phyloP scores from a whole-genome alignment of 2,329 filamentous ascomycete species.

The Ophiostoma ulmi region DNA sequence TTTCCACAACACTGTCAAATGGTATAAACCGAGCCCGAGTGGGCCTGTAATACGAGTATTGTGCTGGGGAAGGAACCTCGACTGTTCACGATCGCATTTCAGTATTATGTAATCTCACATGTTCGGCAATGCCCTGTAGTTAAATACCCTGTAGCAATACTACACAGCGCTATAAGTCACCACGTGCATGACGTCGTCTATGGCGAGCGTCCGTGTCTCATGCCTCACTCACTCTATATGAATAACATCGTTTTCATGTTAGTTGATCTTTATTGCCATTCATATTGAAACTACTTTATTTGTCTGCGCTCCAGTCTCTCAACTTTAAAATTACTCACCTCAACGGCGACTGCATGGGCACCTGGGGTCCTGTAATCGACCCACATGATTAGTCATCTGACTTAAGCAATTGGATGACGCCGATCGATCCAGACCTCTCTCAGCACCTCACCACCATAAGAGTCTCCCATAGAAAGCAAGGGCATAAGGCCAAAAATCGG shows the following conservation, averaged over 20 bases:
- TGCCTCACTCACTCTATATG: neutral
- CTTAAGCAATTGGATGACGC: conserved; percentile 20
- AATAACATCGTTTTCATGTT: neutral
- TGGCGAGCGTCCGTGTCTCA: neutral
- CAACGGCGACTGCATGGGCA: neutral
- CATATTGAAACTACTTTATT: neutral
- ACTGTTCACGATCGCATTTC: conserved; percentile 9
- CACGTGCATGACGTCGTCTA: conserved; percentile 1
- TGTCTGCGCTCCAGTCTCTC: conserved; percentile 1
- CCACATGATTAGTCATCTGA: conserved; percentile 22
- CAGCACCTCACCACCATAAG: neutral
- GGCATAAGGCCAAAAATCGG: conserved; percentile 7
- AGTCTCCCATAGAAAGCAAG: neutral
- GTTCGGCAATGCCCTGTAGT: neutral
- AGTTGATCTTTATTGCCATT: neutral
- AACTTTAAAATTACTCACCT: neutral
- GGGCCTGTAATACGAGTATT: neutral
- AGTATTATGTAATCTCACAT: neutral
- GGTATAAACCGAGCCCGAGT: conserved; percentile 6
- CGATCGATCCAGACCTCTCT: conserved; percentile 14
- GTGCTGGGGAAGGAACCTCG: conserved; percentile 7
- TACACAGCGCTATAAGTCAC: neutral
- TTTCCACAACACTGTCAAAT: conserved; percentile 12
- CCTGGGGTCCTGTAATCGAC: conserved; percentile 5
- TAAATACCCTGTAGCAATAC: neutral